Conservation (phyloP, 2,329 filamentous ascomycete species). For the Hypoxylon sp. region DNA sequence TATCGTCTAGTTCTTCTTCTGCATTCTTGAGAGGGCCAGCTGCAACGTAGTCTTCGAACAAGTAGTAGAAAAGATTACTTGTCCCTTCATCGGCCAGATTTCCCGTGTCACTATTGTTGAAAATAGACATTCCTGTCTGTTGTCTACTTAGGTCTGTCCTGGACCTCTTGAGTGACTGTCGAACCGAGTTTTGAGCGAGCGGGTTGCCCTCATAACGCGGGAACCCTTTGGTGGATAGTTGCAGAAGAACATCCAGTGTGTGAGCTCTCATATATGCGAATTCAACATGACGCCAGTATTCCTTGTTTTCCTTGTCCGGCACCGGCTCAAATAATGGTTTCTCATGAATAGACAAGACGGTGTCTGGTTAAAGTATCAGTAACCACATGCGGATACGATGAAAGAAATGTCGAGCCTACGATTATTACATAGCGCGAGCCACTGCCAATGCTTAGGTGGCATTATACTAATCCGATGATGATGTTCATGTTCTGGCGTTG, state of each 20-base stretch:
- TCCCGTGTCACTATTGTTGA: slow-evolving; percentile 29
- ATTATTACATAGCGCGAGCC: slow-evolving; percentile 77
- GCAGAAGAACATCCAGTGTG: slow-evolving; percentile 55
- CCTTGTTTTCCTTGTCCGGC: slow-evolving; percentile 43
- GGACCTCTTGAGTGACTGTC: slow-evolving; percentile 55
- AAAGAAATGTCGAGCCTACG: slow-evolving; percentile 55
- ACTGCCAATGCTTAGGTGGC: slow-evolving; percentile 71
- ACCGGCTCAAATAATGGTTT: slow-evolving; percentile 56
- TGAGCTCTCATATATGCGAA: slow-evolving; percentile 56
- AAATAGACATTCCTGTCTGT: slow-evolving; percentile 43
- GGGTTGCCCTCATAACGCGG: slow-evolving; percentile 55
- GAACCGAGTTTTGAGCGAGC: slow-evolving; percentile 59
- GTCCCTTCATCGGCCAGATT: slow-evolving; percentile 62
- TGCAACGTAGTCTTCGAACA: slow-evolving; percentile 75
- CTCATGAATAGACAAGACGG: slow-evolving; percentile 78
- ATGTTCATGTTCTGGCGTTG: slow-evolving; percentile 43
- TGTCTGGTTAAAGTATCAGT: slow-evolving; percentile 60
- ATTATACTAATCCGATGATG: slow-evolving; percentile 52
- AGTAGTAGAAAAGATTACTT: slow-evolving; percentile 73
- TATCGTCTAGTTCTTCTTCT: slow-evolving; percentile 61
- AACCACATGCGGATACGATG: slow-evolving; percentile 21
- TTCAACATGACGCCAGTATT: slow-evolving; percentile 49
- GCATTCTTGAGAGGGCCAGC: slow-evolving; percentile 66
- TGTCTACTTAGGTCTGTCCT: slow-evolving; percentile 37
- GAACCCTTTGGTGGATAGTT: slow-evolving; percentile 57